Evolutionary conservation across 2,329 filamentous ascomycete species (phyloP), one percentile per base, ranked within the genome.

Genomic region (Pseudocercospora macadamiae): DNA sequence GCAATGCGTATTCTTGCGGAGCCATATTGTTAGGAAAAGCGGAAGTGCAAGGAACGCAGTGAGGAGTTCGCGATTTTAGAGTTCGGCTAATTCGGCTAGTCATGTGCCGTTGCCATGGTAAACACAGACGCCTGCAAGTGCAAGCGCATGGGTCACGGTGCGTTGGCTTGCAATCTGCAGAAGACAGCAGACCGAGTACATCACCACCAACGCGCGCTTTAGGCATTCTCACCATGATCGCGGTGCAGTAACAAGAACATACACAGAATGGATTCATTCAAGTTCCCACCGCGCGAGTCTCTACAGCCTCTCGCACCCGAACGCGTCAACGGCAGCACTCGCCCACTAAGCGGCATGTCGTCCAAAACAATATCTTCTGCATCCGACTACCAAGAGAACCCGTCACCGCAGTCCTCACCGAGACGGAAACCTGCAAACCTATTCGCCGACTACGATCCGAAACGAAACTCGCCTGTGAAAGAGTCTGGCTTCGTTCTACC

Each of bases 251-350:
- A 47, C 23, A 47, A 28, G 9, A 16, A 16, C 6, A 39, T 16
- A 39, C 26, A 19, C 47, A 14, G 16, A 30, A 75, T 75, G 71
- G 74, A 76, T 65, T 75, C 76, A 68, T 81, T 80, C 66, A 76
- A 80, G 61, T 81, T 80, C 67, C 83, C 84, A 61, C 79, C 83
- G 36, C 80, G 79, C 61, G 80, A 80, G 64, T 52, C 59, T 34
- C 78, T 89, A 49, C 83, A 85, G 63, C 77, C 82, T 32, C 77
- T 83, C 52, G 87, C 87, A 18, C 85, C 86, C 8, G 86, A 89
- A 67, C 86, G 86, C 68, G 80, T 83, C 59, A 88, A 89, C 55
- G 70, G 73, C 64, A 73, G 69, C 45, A 73, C 71, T 54, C 65
- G 73, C 26, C 72, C 69, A 19, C 73, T 72, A 45, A 67, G 65